Evolutionary conservation across 2,329 filamentous ascomycete species (phyloP).

Genomic region (Pestalotiopsis sp.): DNA sequence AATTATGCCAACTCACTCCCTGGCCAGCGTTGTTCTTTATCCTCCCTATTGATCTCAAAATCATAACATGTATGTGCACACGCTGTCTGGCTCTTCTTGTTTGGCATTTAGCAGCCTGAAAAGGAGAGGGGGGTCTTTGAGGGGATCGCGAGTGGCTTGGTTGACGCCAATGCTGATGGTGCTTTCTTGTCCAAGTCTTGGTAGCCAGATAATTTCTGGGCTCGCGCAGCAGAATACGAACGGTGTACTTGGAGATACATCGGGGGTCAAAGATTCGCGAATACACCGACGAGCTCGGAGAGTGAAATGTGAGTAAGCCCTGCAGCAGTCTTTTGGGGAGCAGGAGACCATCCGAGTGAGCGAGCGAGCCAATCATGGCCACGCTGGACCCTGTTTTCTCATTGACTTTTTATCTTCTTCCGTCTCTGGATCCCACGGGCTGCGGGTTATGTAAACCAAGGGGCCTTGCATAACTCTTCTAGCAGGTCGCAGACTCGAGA

Average conservation of each 20-base stretch:
- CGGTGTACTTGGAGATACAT: conserved; percentile 23
- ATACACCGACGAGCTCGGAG: conserved; percentile 15
- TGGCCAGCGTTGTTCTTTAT: background rate
- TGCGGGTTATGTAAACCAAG: background rate
- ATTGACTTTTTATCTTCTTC: background rate
- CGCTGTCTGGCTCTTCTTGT: background rate
- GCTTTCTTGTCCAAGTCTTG: conserved; percentile 3
- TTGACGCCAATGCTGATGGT: conserved; percentile 2
- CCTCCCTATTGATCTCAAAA: background rate
- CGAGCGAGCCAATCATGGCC: background rate
- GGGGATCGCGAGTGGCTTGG: conserved; percentile 5
- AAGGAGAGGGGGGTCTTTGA: background rate
- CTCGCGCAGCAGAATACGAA: conserved; percentile 12
- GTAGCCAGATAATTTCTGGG: background rate
- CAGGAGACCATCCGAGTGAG: conserved; percentile 6
- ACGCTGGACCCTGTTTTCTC: background rate
- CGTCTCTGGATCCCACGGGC: background rate
- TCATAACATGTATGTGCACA: background rate
- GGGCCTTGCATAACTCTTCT: background rate
- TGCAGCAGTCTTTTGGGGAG: conserved; percentile 14
- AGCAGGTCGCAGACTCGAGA: background rate
- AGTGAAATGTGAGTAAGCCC: conserved; percentile 24
- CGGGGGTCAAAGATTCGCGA: conserved; percentile 21
- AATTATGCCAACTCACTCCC: background rate
- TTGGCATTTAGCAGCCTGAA: background rate